These are phyloP conservation scores for Scheffersomyces quercinus DNA, from an alignment of 1,139 yeast genomes.

Conservation along the genomic window DNA sequence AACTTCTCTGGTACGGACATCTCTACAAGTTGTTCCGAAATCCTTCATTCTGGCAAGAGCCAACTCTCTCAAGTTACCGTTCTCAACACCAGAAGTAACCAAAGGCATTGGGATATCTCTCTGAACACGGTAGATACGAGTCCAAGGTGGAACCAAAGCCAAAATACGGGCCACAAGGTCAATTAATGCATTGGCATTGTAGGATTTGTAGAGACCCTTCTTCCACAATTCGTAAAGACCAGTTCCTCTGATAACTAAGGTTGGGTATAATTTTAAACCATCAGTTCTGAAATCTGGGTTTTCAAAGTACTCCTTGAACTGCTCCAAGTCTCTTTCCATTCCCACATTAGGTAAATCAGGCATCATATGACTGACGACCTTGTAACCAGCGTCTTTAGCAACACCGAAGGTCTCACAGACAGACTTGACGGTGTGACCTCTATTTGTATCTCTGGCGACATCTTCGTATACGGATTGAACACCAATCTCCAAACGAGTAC, in stretches of 20 bases:
- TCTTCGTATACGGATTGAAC: conserved; percentile 97
- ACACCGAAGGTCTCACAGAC: conserved; percentile 95
- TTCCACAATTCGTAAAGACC: conserved; percentile 98
- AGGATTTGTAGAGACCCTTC: conserved; percentile 89
- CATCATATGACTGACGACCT: conserved; percentile 99
- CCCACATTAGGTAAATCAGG: conserved; percentile 99
- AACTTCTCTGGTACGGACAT: conserved; percentile 97
- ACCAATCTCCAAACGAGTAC: conserved; percentile 95
- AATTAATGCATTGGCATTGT: conserved; percentile 90
- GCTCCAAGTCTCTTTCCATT: conserved; percentile 96
- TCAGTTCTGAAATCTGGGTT: conserved; percentile 97
- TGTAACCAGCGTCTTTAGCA: conserved; percentile 97
- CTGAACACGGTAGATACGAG: conserved; percentile 96
- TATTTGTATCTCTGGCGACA: conserved; percentile 96
- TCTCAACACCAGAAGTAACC: conserved; percentile 97
- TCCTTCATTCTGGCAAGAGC: conserved; percentile 98
- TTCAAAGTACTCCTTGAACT: conserved; percentile 93
- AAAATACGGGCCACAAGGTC: conserved; percentile 93
- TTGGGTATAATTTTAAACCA: conserved; percentile 93
- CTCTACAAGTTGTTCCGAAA: conserved; percentile 94
- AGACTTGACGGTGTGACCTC: conserved; percentile 97
- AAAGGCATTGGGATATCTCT: conserved; percentile 99
- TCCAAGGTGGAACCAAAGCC: conserved; percentile 99
- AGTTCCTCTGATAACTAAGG: conserved; percentile 95
- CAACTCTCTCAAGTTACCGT: conserved; percentile 92